Evolutionary conservation across 129 eudicot species (phyloP).

Genomic region (Pseudognaphalium luteoalbum): DNA sequence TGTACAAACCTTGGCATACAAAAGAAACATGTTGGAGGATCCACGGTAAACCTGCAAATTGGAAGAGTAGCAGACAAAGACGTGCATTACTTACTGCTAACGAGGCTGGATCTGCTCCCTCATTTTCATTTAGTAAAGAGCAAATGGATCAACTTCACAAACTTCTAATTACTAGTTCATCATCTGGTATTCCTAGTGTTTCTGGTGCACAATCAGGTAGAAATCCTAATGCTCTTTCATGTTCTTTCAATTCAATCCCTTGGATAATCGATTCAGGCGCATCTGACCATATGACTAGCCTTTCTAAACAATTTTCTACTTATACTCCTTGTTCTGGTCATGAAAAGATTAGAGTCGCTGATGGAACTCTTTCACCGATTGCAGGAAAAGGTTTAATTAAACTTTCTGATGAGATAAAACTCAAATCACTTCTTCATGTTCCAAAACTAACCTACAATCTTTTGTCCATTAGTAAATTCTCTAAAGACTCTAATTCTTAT

Average conservation of each 20-base stretch:
- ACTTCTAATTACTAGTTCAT: neutral
- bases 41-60: neutral
- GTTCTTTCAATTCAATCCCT: neutral
- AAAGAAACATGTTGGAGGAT: neutral
- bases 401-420: too few relatives aligned
- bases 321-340: neutral
- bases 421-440: too few relatives aligned
- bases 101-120: neutral
- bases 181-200: neutral
- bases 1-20: neutral
- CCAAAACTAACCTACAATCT: too few relatives aligned
- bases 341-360: neutral
- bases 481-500: too few relatives aligned
- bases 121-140: constrained; percentile 3
- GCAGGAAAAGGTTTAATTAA: too few relatives aligned
- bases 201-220: neutral
- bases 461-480: too few relatives aligned
- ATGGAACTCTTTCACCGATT: neutral
- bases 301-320: neutral
- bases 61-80: neutral
- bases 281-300: neutral
- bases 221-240: neutral
- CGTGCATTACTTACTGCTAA: neutral
- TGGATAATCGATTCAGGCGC: neutral
- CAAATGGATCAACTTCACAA: neutral